Evolutionary conservation across 306 rosid species (phyloP).

Genomic region (Citrullus amarus): DNA sequence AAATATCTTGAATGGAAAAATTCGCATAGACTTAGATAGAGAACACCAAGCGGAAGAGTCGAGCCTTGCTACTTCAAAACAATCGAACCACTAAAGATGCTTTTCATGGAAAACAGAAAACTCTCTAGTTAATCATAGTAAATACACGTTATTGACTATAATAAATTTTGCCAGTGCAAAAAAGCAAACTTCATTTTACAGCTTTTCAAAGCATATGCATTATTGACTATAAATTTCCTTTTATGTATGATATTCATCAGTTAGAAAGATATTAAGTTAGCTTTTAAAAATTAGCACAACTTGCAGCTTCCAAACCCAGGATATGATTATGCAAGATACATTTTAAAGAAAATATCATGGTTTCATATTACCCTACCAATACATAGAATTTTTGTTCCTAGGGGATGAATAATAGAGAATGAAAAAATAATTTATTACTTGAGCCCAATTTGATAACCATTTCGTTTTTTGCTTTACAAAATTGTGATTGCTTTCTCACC

Average conservation of each 20-base stretch:
- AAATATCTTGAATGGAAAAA: too few species aligned
- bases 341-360: not conserved
- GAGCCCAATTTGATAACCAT: too few species aligned
- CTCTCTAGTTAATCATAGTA: not conserved
- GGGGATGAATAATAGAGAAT: not conserved
- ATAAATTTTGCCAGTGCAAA: not conserved
- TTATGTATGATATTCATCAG: not conserved
- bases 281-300: not conserved
- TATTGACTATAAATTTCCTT: not conserved
- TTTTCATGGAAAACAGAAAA: too few species aligned
- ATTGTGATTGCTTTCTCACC: too few species aligned
- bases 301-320: not conserved
- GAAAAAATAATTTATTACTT: not conserved
- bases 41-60: too few species aligned
- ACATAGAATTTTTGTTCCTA: not conserved
- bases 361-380: not conserved
- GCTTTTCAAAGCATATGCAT: not conserved
- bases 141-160: not conserved
- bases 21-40: too few species aligned
- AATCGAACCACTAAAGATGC: too few species aligned
- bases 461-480: too few species aligned
- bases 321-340: not conserved
- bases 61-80: too few species aligned
- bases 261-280: not conserved
- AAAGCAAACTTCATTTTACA: not conserved